Base-by-base conservation (phyloP, 2,329 filamentous ascomycete species). In the Aspergillus flavus region DNA sequence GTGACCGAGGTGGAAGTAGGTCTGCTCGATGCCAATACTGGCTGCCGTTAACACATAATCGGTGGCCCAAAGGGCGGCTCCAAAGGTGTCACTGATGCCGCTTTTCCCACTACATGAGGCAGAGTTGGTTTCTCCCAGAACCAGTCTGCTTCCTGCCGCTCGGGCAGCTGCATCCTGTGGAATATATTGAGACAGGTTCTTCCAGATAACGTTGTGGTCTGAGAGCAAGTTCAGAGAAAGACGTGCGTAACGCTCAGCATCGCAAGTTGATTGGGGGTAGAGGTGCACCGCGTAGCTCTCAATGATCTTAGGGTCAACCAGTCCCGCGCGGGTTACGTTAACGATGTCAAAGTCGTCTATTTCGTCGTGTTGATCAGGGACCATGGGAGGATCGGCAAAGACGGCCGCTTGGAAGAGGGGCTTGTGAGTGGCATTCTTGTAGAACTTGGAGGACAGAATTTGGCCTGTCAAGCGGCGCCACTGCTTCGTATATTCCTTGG, bases 1-100 rank as follows among this genome's bases (percentile, higher is more conserved):
- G 63, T 61, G 68, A 58, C 62, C 62, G 34, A 64, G 54, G 11
- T 64, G 63, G 43, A 65, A 65, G 19, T 41, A 64, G 0, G 58
- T 54, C 30, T 61, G 52, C 32, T 61, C 46, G 26, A 65, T 34
- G 10, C 63, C 63, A 2, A 65, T 55, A 23, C 53, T 65, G 2
- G 58, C 61, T 5, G 56, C 54, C 9, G 54, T 36, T n/a, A 65
- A 48, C 10, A 65, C 61, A 48, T 65, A 65, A 19, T 65, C 63
- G 3, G 54, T 43, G 12, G 56, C 46, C 63, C 63, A 65, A 6
- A 65, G 50, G 7, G 63, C 63, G 1, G 63, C 63, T 2, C 61
- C 63, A 26, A 65, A 61, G 1, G 61, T 63, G 32, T 65, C 61
- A 11, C 61, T 63, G 11, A 65, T 61, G 2, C 63, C 63, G 26